A percentile compares a stretch with the other conserved stretches of the same genome.
Conservation (phyloP, 768 basidiomycete genomes). For the Suillus luteus region DNA sequence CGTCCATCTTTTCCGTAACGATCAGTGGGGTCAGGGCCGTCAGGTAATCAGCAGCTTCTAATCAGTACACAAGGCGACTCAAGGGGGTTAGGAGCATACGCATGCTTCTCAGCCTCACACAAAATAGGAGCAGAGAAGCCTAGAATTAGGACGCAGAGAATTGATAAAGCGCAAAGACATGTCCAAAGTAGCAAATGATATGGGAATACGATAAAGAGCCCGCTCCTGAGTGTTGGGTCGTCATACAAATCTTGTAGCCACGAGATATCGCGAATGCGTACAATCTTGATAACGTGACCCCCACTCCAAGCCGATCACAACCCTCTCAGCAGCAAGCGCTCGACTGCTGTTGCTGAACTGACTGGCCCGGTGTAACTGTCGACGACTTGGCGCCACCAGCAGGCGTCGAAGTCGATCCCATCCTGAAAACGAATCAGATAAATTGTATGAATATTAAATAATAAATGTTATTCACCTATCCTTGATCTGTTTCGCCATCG, state of each 20-base stretch:
- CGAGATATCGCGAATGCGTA: conserved; percentile 27
- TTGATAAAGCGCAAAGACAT: conserved; percentile 18
- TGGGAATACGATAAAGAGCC: conserved; percentile 36
- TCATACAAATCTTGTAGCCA: conserved; percentile 24
- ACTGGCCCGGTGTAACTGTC: conserved; percentile 83
- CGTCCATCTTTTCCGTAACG: background rate
- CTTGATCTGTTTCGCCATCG: conserved; percentile 96
- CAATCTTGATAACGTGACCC: conserved; percentile 18
- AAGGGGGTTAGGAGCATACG: conserved; percentile 1
- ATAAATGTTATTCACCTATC: conserved; percentile 59
- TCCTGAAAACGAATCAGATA: conserved; percentile 44
- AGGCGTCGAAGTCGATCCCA: conserved; percentile 81
- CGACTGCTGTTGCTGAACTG: conserved; percentile 72
- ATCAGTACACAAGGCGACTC: conserved; percentile 1
- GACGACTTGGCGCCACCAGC: conserved; percentile 78
- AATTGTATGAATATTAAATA: background rate
- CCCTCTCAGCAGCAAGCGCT: conserved; percentile 75
- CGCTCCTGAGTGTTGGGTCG: conserved; percentile 32
- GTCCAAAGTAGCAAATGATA: conserved; percentile 12
- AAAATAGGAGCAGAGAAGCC: background rate
- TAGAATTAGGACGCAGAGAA: conserved; percentile 9
- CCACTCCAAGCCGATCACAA: conserved; percentile 20
- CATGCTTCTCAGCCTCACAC: background rate
- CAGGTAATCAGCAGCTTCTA: background rate
- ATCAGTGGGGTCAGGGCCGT: conserved; percentile 6